These are phyloP conservation scores for Dactylonectria macrodidyma DNA, from an alignment of 2,329 filamentous ascomycete genomes.

Conservation along the genomic window DNA sequence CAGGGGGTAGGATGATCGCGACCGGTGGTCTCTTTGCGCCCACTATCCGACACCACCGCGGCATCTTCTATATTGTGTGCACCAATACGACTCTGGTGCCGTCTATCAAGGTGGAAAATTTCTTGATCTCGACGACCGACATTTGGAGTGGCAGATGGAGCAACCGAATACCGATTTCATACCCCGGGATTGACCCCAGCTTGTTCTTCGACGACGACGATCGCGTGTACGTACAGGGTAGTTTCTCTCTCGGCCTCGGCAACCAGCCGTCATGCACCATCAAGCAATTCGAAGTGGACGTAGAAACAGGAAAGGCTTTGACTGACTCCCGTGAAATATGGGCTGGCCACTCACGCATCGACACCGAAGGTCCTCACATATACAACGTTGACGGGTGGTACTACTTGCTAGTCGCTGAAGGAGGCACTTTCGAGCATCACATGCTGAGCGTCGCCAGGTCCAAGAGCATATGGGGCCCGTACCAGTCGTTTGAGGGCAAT, in stretches of 20 bases:
- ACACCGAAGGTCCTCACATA: conserved; percentile 54
- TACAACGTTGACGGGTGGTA: conserved; percentile 60
- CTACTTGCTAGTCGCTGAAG: conserved; percentile 61
- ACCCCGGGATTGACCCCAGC: conserved; percentile 61
- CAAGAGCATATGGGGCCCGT: conserved; percentile 46
- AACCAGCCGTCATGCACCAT: conserved; percentile 39
- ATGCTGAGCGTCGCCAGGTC: conserved; percentile 43
- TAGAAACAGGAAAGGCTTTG: conserved; percentile 37
- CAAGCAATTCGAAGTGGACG: conserved; percentile 44
- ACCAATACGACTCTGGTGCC: conserved; percentile 35
- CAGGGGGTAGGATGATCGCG: conserved; percentile 29
- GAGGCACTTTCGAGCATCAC: conserved; percentile 54
- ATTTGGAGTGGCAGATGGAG: conserved; percentile 46
- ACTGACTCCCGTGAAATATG: conserved; percentile 38
- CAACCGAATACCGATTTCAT: conserved; percentile 53
- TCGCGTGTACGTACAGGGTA: conserved; percentile 48
- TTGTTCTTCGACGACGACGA: conserved; percentile 59
- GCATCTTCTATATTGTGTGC: conserved; percentile 47
- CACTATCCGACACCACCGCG: conserved; percentile 42
- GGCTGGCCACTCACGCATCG: conserved; percentile 36
- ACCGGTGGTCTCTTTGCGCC: conserved; percentile 42
- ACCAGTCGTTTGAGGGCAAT: conserved; percentile 50
- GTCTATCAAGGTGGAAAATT: conserved; percentile 36
- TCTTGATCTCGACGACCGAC: conserved; percentile 41
- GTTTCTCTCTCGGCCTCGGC: conserved; percentile 20